These are phyloP conservation scores for Zymoseptoria tritici DNA, from an alignment of 2,329 filamentous ascomycete genomes.

Conservation along the genomic window DNA sequence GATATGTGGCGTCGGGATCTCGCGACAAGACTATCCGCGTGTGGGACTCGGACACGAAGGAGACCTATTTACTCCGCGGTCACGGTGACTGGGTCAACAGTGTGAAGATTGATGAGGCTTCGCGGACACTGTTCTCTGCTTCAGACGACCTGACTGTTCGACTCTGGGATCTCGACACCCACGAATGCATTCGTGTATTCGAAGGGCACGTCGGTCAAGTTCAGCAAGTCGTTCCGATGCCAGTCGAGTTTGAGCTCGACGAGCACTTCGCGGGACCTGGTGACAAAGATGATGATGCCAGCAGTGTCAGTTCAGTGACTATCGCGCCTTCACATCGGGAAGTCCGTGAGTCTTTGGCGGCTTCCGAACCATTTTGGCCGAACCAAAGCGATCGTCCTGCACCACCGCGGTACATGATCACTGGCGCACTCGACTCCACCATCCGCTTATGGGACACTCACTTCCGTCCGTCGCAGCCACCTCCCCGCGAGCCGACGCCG, in stretches of 20 bases:
- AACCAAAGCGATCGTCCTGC: conserved; percentile 50
- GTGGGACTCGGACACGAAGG: conserved; percentile 82
- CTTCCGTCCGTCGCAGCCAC: conserved; percentile 11
- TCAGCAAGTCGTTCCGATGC: conserved; percentile 80
- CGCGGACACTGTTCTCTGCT: conserved; percentile 77
- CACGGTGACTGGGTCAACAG: conserved; percentile 95
- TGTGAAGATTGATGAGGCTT: conserved; percentile 69
- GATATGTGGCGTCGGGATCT: conserved; percentile 79
- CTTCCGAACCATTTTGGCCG: conserved; percentile 46
- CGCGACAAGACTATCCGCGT: conserved; percentile 86
- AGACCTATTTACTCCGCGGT: conserved; percentile 70
- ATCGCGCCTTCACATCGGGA: conserved; percentile 14
- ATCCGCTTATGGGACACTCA: conserved; percentile 85
- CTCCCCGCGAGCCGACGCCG: conserved; percentile 8
- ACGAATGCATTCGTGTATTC: conserved; percentile 67
- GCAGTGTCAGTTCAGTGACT: conserved; percentile 23
- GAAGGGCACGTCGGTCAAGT: conserved; percentile 91
- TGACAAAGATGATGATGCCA: conserved; percentile 45
- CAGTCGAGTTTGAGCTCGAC: conserved; percentile 82
- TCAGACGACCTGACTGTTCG: conserved; percentile 90
- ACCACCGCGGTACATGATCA: conserved; percentile 86
- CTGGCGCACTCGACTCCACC: conserved; percentile 82
- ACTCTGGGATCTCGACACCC: conserved; percentile 86
- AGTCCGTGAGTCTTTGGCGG: background rate
- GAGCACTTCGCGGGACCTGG: conserved; percentile 46